Percentiles rank a stretch among this genome's conserved stretches.
phyloP scores from a whole-genome alignment of 306 rosid species.

The Crotalaria pallida region DNA sequence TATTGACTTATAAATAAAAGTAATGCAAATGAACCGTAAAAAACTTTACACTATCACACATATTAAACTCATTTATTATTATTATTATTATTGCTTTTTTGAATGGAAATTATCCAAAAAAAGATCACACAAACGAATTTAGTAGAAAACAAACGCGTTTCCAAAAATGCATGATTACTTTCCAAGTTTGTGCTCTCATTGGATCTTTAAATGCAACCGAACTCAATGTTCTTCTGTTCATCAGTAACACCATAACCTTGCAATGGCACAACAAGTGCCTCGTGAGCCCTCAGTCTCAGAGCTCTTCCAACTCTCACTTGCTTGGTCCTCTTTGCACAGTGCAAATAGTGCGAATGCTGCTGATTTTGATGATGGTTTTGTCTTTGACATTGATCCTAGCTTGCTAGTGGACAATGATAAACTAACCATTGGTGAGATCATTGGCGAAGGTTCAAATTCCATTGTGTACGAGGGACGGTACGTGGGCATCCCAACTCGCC shows the following conservation, averaged over 20 bases:
- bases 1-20: too few relatives aligned
- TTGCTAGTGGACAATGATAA: constrained; percentile 29
- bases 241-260: not conserved
- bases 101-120: too few relatives aligned
- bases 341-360: not conserved
- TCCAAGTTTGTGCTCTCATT: not conserved
- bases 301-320: not conserved
- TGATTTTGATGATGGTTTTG: constrained; percentile 15
- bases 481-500: constrained; percentile 15
- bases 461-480: constrained; percentile 42
- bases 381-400: constrained; percentile 30
- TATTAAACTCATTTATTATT: too few relatives aligned
- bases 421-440: constrained; percentile 22
- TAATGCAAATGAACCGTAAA: too few relatives aligned
- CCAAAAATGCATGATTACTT: not conserved
- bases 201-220: not conserved
- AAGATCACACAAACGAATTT: too few relatives aligned
- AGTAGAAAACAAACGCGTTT: not conserved
- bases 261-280: constrained; percentile 27
- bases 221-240: not conserved
- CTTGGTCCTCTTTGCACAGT: not conserved
- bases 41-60: too few relatives aligned
- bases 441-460: constrained; percentile 43
- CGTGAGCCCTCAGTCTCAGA: not conserved
- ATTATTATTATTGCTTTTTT: too few relatives aligned